A percentile compares a stretch with the other conserved stretches of the same genome.
Conservation (phyloP, 1,284 basidiomycete species). For the Hypsizygus ulmarius region DNA sequence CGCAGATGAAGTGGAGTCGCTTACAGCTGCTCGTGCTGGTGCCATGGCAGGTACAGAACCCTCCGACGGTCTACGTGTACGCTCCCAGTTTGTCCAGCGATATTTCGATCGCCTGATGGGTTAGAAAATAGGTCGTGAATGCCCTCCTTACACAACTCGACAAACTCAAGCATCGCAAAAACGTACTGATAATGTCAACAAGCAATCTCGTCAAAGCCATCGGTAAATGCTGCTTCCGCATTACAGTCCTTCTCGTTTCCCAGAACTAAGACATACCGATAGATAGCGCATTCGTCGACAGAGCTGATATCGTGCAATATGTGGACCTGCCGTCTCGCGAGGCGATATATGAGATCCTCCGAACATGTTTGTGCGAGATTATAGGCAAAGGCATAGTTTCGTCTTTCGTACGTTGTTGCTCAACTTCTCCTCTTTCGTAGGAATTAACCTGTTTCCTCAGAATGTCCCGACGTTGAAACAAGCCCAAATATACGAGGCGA, state of each 20-base stretch:
- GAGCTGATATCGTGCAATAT: conserved; percentile 96
- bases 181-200: conserved; percentile 95
- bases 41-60: conserved; percentile 94
- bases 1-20: conserved; percentile 92
- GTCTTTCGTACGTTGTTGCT: conserved; percentile 42
- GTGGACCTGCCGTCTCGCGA: conserved; percentile 87
- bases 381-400: conserved; percentile 71
- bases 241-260: neutral
- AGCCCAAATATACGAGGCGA: conserved; percentile 55
- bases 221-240: conserved; percentile 50
- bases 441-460: conserved; percentile 34
- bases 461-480: conserved; percentile 60
- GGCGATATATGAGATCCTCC: conserved; percentile 93
- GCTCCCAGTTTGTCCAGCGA: conserved; percentile 20
- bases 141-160: conserved; percentile 96
- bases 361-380: conserved; percentile 81
- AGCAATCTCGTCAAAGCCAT: conserved; percentile 95
- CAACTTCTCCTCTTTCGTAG: neutral
- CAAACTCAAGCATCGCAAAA: conserved; percentile 90
- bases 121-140: conserved; percentile 79
- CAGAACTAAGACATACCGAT: conserved; percentile 18
- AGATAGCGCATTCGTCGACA: conserved; percentile 96
- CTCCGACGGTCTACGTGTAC: conserved; percentile 88
- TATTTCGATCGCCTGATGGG: neutral
- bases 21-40: conserved; percentile 92